Evolutionary conservation across 768 basidiomycete genomes (phyloP), one percentile per base, ranked within the genome.

Genomic region (Podaxis sp.): DNA sequence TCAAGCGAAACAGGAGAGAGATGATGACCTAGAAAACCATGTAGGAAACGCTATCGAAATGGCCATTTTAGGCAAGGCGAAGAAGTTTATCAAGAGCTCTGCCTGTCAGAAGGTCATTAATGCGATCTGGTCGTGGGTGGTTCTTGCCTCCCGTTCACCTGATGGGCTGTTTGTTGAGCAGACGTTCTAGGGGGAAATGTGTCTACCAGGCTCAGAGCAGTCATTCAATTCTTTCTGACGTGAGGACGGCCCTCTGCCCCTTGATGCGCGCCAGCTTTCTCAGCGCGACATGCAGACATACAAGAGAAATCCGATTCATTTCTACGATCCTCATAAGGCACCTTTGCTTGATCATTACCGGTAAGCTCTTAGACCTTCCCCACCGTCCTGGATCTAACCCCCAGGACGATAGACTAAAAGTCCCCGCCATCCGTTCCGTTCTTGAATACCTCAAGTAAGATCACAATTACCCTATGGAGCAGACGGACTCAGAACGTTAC

Each of bases 281-380:
- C 42, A 60, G 50, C 21, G 57, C 51, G 44, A 23, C 42, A 18
- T 25, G 16, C 61, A 95, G 94, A 95, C 91, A 27, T 98, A 98
- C 73, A 97, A 97, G 77, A 83, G 88, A 51, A 91, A 84, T 25
- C 93, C 95, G 10, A 83, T 97, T 36, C 92, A 95, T 71, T 90
- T 96, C 66, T 97, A 98, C 71, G 93, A 98, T 69, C 95, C 95
- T 2, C 89, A 94, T 68, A 92, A 87, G 70, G 95, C 95, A 0
- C 93, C 95, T 16, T 72, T 97, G n/a, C 82, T 98, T 5, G 94
- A 98, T 69, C 95, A 98, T 73, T 98, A 97, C 69, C 87, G 95
- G 91, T 92, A 57, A 35, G 80, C 70, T 14, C 42, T 28, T 42
- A 47, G 37, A 36, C 5, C 42, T 28, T 27, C 35, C 11, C 13